Evolutionary conservation across 2,329 filamentous ascomycete genomes (phyloP).

Genomic region (Kalaharituber pfeilii): DNA sequence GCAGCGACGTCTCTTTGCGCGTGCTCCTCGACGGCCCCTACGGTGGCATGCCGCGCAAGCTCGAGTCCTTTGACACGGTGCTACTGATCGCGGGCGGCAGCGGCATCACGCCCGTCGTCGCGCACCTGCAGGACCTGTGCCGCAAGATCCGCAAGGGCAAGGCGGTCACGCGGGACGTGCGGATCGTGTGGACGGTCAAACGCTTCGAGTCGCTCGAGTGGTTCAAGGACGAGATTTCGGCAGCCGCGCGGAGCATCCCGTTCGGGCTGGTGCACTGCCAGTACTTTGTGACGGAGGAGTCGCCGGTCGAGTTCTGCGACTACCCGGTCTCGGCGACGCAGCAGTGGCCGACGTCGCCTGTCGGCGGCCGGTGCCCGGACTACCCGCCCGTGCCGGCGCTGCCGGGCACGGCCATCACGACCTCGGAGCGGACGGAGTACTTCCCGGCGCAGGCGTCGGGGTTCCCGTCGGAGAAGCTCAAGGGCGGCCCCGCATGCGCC

Average conservation of each 20-base stretch:
- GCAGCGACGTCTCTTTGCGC: conserved; percentile 12
- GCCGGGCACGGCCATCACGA: background rate
- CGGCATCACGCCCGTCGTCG: conserved; percentile 84
- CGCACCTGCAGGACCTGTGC: conserved; percentile 80
- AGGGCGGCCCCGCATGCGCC: background rate
- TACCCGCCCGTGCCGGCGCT: background rate
- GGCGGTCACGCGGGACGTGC: conserved; percentile 75
- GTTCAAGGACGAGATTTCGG: conserved; percentile 82
- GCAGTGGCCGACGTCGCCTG: conserved; percentile 34
- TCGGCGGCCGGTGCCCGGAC: background rate
- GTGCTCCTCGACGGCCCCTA: conserved; percentile 91
- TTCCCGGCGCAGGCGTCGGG: background rate
- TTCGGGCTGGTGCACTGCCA: conserved; percentile 80
- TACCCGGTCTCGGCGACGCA: conserved; percentile 25
- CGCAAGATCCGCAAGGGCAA: conserved; percentile 92
- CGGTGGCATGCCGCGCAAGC: conserved; percentile 76
- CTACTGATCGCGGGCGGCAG: conserved; percentile 87
- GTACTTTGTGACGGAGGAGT: conserved; percentile 63
- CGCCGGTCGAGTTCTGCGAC: conserved; percentile 14
- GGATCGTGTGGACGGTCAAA: conserved; percentile 88
- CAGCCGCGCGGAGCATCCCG: conserved; percentile 79
- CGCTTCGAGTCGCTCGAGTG: conserved; percentile 78
- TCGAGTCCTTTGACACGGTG: conserved; percentile 84
- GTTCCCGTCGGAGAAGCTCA: background rate
- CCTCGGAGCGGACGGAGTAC: background rate